Conservation (phyloP, 2,329 filamentous ascomycete genomes). For the Hypomyces perniciosus region DNA sequence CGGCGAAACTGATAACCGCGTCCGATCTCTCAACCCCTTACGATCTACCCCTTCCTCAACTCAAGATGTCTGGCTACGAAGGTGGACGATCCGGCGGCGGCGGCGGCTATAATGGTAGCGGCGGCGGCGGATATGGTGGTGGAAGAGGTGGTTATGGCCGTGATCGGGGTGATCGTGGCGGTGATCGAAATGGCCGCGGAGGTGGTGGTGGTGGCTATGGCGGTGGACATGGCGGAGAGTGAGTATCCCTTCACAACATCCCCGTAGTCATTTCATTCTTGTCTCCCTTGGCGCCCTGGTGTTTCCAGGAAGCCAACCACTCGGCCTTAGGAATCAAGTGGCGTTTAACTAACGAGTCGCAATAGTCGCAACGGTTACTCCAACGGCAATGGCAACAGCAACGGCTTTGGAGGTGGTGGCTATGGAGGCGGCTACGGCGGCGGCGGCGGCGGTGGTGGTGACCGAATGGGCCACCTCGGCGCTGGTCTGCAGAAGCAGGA, state of each 20-base stretch:
- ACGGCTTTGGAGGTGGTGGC: conserved; percentile 27
- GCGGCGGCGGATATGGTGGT: conserved; percentile 26
- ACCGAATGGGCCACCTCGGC: conserved; percentile 91
- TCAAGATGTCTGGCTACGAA: conserved; percentile 43
- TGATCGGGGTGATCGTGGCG: conserved; percentile 41
- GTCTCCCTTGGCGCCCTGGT: background rate
- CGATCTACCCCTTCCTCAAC: conserved; percentile 10
- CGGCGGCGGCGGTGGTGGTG: conserved; percentile 63
- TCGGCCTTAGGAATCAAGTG: no score
- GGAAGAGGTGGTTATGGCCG: conserved; percentile 34
- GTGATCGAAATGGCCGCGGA: conserved; percentile 37
- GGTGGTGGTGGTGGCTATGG: conserved; percentile 25
- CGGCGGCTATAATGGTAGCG: conserved; percentile 30
- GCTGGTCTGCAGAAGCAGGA: conserved; percentile 79
- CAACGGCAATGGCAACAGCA: conserved; percentile 25
- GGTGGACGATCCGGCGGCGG: conserved; percentile 27
- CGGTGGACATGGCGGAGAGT: conserved; percentile 33
- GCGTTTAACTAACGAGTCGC: conserved; percentile 29
- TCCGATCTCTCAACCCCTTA: conserved; percentile 1
- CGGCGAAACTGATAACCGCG: conserved; percentile 6
- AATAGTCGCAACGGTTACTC: conserved; percentile 46
- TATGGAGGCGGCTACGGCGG: conserved; percentile 32
- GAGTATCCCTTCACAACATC: conserved; percentile 19
- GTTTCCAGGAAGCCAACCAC: no score
- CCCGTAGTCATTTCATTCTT: background rate